Conservation (phyloP, 2,329 filamentous ascomycete genomes). For the Pseudogymnoascus pannorum region DNA sequence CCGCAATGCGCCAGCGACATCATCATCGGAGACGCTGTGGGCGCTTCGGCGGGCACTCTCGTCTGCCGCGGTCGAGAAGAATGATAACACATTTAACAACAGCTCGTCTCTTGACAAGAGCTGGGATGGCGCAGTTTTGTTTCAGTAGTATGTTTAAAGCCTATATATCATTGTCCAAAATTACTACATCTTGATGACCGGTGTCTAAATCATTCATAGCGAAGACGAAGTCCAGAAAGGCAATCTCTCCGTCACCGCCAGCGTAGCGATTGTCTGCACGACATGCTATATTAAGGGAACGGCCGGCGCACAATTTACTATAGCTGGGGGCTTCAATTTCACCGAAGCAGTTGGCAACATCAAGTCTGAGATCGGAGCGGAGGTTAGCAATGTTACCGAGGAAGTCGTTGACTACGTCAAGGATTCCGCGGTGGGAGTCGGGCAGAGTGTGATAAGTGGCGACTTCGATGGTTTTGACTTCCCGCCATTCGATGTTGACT, state of each 20-base stretch:
- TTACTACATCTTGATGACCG: neutral
- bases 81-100: slow-evolving; percentile 24
- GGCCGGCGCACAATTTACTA: slow-evolving; percentile 36
- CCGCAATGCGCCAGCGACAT: slow-evolving; percentile 19
- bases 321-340: slow-evolving; percentile 37
- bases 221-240: slow-evolving; percentile 13
- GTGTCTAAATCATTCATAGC: neutral
- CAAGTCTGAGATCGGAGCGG: slow-evolving; percentile 27
- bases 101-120: slow-evolving; percentile 33
- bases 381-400: slow-evolving; percentile 31
- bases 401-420: slow-evolving; percentile 22
- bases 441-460: slow-evolving; percentile 20
- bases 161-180: slow-evolving; percentile 14
- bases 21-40: slow-evolving; percentile 20
- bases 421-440: slow-evolving; percentile 19
- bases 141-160: slow-evolving; percentile 25
- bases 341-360: slow-evolving; percentile 30
- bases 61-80: slow-evolving; percentile 14
- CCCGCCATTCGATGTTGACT: slow-evolving; percentile 34
- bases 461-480: slow-evolving; percentile 26
- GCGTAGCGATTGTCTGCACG: slow-evolving; percentile 38
- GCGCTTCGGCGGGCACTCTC: slow-evolving; percentile 22
- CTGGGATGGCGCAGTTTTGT: slow-evolving; percentile 34
- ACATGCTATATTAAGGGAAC: slow-evolving; percentile 45
- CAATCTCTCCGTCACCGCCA: slow-evolving; percentile 18